phyloP scores from a whole-genome alignment of 179 eudicot genomes.

The Monotropa hypopitys region DNA sequence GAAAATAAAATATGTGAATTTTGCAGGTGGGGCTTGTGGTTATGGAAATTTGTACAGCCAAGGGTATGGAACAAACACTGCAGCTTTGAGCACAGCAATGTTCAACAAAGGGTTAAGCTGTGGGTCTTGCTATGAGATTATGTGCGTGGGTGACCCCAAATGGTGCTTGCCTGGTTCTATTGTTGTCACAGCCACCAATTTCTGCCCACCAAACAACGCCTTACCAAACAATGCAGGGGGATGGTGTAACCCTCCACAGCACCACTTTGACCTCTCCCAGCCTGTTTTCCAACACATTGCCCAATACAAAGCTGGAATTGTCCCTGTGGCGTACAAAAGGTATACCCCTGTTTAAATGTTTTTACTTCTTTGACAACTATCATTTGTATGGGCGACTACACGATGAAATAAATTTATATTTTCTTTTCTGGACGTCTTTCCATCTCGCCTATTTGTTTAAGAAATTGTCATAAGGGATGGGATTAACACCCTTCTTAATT shows the following conservation, averaged over 20 bases:
- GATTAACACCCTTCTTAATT: no score
- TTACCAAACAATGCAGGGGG: conserved; percentile 44
- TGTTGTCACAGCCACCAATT: conserved; percentile 42
- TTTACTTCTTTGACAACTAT: no score
- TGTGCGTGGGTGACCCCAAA: conserved; percentile 30
- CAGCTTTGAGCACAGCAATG: conserved; percentile 46
- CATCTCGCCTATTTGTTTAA: no score
- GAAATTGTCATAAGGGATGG: no score
- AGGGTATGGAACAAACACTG: conserved; percentile 46
- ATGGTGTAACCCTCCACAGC: conserved; percentile 52
- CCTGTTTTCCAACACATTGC: conserved; percentile 41
- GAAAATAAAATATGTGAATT: background rate
- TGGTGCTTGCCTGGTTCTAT: conserved; percentile 35
- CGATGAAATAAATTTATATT: no score
- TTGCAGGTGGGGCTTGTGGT: conserved; percentile 50
- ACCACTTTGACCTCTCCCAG: conserved; percentile 40
- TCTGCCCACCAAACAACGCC: conserved; percentile 42
- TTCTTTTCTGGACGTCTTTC: no score
- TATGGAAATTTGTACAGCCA: conserved; percentile 48
- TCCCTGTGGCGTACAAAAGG: conserved; percentile 42
- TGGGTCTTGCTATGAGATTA: conserved; percentile 38
- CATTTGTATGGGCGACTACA: no score
- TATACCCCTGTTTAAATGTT: no score
- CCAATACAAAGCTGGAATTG: conserved; percentile 40
- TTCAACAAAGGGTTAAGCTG: conserved; percentile 44